These are phyloP conservation scores for Raffaelea arxii DNA, from an alignment of 2,329 filamentous ascomycete genomes.

Conservation along the genomic window DNA sequence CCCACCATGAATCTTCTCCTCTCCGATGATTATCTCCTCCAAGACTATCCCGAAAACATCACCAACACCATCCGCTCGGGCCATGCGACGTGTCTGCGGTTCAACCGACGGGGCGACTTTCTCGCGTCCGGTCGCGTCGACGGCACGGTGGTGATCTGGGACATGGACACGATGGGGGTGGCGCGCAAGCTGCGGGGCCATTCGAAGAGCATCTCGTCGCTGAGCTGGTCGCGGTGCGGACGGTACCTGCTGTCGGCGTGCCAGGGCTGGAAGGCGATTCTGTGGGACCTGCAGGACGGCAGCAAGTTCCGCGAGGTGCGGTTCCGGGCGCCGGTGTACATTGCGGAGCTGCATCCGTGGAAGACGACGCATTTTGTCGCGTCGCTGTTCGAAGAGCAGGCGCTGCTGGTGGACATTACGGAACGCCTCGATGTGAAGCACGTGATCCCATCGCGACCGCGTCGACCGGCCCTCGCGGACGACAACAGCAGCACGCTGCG, in stretches of 20 bases:
- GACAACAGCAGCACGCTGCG: constrained; percentile 55
- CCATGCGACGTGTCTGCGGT: constrained; percentile 62
- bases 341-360: constrained; percentile 86
- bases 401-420: constrained; percentile 74
- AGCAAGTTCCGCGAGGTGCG: constrained; percentile 73
- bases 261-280: constrained; percentile 90
- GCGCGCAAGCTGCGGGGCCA: constrained; percentile 90
- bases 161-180: constrained; percentile 94
- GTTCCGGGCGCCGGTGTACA: constrained; percentile 89
- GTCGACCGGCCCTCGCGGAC: constrained; percentile 63
- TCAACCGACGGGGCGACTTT: constrained; percentile 90
- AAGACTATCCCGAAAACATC: constrained; percentile 85
- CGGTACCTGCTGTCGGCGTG: constrained; percentile 86
- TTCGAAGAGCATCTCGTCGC: constrained; percentile 82
- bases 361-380: constrained; percentile 83
- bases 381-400: constrained; percentile 88
- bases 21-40: constrained; percentile 53
- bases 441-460: constrained; percentile 71
- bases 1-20: constrained; percentile 46
- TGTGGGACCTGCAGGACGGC: constrained; percentile 76
- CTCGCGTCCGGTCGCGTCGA: constrained; percentile 90
- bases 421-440: constrained; percentile 62
- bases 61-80: constrained; percentile 74
- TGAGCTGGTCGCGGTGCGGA: constrained; percentile 92
- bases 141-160: constrained; percentile 91